These are phyloP conservation scores for Pythium dissimile DNA, from an alignment of 352 stramenopile genomes.

Conservation along the genomic window DNA sequence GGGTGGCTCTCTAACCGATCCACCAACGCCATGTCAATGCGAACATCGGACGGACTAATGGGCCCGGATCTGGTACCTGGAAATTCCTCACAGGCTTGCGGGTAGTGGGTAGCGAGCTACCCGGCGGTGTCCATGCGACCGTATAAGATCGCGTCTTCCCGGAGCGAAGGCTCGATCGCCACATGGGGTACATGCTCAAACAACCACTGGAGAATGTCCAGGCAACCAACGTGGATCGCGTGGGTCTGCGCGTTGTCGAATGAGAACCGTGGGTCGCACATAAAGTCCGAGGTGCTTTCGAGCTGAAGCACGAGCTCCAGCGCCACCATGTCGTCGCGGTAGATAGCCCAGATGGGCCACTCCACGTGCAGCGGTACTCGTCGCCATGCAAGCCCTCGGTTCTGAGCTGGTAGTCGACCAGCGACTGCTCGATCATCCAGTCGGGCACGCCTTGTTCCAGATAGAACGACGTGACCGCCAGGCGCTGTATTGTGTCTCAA, in stretches of 20 bases:
- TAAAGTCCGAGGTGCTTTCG: not conserved
- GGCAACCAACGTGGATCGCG: not conserved
- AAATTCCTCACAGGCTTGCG: not conserved
- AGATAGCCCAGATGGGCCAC: constrained; percentile 10
- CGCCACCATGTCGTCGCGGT: not conserved
- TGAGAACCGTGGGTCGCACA: constrained; percentile 2
- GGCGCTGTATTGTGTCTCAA: not conserved
- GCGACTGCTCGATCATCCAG: constrained; percentile 8
- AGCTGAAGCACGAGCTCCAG: not conserved
- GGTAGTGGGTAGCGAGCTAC: not conserved
- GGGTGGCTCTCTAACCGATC: not conserved
- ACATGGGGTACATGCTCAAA: not conserved
- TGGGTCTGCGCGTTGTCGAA: constrained; percentile 1
- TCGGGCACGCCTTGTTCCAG: not conserved
- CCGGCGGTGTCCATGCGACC: not conserved
- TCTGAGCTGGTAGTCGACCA: not conserved
- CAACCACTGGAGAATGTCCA: constrained; percentile 8
- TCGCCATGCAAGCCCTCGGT: not conserved
- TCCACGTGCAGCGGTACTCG: constrained; percentile 1
- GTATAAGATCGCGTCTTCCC: constrained; percentile 9
- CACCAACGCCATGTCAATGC: not conserved
- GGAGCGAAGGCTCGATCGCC: not conserved
- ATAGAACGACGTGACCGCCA: not conserved
- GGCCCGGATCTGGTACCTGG: not conserved
- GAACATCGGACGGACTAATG: not conserved